Percentiles rank a stretch among this genome's conserved stretches.
Conservation (phyloP, 768 basidiomycete species). For the Amanita thiersii region DNA sequence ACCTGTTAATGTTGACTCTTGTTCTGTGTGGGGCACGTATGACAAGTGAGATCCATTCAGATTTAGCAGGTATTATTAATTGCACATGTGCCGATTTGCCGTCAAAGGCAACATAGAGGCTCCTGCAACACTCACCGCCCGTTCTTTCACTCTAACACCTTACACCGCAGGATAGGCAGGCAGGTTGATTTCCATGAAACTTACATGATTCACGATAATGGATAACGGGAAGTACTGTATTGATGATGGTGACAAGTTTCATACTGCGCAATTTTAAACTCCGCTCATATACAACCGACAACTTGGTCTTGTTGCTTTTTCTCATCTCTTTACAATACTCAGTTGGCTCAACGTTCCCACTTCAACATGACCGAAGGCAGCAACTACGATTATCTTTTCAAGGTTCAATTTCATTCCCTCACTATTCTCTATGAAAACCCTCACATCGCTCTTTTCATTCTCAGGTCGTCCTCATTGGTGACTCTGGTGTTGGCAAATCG, state of each 20-base stretch:
- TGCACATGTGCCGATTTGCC: too few relatives aligned
- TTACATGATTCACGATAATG: too few relatives aligned
- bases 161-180: too few relatives aligned
- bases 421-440: background rate
- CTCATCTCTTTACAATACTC: slow-evolving; percentile 15
- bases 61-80: too few relatives aligned
- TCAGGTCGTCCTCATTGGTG: slow-evolving; percentile 97
- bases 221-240: slow-evolving; percentile 37
- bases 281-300: slow-evolving; percentile 12
- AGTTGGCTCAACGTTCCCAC: too few relatives aligned
- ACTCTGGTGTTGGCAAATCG: slow-evolving; percentile 99
- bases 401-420: slow-evolving; percentile 43
- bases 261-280: slow-evolving; percentile 14
- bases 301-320: slow-evolving; percentile 10
- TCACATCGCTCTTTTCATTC: slow-evolving; percentile 7
- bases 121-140: too few relatives aligned
- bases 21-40: too few relatives aligned
- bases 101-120: too few relatives aligned
- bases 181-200: too few relatives aligned
- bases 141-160: too few relatives aligned
- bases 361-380: slow-evolving; percentile 76
- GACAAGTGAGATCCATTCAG: too few relatives aligned
- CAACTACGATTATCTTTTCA: slow-evolving; percentile 99
- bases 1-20: too few relatives aligned
- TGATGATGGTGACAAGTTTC: slow-evolving; percentile 66